Conservation (phyloP, 208 protist species). For the Leishmania tropica region DNA sequence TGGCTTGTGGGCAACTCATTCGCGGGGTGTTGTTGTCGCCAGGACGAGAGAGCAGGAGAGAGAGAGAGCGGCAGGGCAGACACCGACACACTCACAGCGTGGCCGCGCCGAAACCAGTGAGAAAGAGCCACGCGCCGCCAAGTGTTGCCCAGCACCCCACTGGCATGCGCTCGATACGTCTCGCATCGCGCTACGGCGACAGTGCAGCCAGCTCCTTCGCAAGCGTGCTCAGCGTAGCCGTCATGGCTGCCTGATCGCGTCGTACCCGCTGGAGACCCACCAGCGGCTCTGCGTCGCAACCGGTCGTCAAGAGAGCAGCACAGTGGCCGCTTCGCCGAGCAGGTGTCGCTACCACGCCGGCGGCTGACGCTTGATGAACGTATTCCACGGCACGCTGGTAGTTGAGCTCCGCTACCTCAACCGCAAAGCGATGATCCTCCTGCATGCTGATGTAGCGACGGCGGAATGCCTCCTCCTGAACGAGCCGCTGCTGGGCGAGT, state of each 20-base stretch:
- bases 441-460: constrained; percentile 34
- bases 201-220: neutral
- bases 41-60: neutral
- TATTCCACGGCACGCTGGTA: constrained; percentile 21
- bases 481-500: constrained; percentile 24
- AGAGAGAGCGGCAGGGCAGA: neutral
- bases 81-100: neutral
- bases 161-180: neutral
- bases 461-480: constrained; percentile 34
- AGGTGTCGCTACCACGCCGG: neutral
- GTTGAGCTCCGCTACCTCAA: constrained; percentile 33
- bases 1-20: neutral
- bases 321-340: neutral
- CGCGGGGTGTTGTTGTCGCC: neutral
- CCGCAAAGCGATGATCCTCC: constrained; percentile 26
- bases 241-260: constrained; percentile 24
- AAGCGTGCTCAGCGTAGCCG: constrained; percentile 4
- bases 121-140: neutral
- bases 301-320: neutral
- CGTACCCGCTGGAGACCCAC: constrained; percentile 20
- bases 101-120: neutral
- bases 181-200: neutral
- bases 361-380: neutral
- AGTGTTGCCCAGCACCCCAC: neutral
- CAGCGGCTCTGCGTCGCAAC: neutral